Evolutionary conservation across 306 rosid species (phyloP), one percentile per base, ranked within the genome.

Genomic region (Vicia villosa): DNA sequence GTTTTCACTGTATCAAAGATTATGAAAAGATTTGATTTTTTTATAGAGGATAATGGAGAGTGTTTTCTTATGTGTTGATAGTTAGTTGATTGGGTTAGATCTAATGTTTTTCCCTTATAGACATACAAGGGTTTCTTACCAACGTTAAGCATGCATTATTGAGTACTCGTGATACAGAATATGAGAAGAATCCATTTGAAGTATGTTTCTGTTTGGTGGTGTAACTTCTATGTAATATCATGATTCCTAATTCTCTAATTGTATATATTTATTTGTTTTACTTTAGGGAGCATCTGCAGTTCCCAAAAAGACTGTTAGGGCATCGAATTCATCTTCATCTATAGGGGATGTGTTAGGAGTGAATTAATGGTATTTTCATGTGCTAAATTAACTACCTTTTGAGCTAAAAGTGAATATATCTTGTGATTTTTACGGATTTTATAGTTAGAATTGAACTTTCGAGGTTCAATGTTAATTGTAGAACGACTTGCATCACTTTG

Each of bases 141-240:
- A 97, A 95, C 58, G 99, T 95, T 47, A 95, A 95, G 80, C 99
- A 97, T 77, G 99, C 99, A 73, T 84, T 95, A 37, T 96, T 95
- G 64, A 95, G 95, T 87, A 88, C 91, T 68, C 89, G n/a, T n/a
- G n/a, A n/a, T n/a, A n/a, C n/a, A n/a, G n/a, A n/a, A n/a, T n/a
- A n/a, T n/a, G n/a, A n/a, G 73, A 95, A 89, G 71, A 95, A 91
- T 74, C 95, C 97, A 24, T 95, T 78, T 51, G 99, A 95, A 96
- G 99, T 87, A 82, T 67, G 60, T 40, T 26, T 40, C n/a, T 67
- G 49, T 76, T 68, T 65, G 36, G 72, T 30, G 62, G 47, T 54
- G 26, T 42, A 62, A 72, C 13, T 36, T 40, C 28, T 14, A 60
- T 28, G 65, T 22, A 11, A 10, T 6, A 26, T 77, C 69, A 30